These are phyloP conservation scores for Paecilomyces variotii DNA, from an alignment of 2,329 filamentous ascomycete species.

Conservation along the genomic window DNA sequence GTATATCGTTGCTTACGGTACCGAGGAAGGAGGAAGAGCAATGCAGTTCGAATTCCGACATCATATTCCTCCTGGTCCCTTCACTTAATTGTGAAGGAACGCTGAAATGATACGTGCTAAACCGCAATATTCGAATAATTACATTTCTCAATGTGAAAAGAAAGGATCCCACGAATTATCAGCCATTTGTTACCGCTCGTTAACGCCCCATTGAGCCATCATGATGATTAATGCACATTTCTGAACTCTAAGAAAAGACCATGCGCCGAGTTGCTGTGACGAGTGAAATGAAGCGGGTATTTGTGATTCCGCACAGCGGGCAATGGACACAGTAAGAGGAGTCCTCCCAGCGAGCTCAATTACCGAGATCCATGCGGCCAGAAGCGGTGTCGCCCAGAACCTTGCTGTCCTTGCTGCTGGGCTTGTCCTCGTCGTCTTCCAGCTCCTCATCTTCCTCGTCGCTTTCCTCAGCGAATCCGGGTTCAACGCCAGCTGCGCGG, in stretches of 20 bases:
- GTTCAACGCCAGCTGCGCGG: constrained; percentile 60
- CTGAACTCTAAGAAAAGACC: not conserved
- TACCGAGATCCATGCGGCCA: constrained; percentile 30
- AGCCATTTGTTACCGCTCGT: not conserved
- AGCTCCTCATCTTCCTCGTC: constrained; percentile 51
- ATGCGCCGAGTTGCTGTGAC: not conserved
- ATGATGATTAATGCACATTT: not conserved
- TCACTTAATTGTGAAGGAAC: not conserved
- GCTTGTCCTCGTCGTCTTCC: constrained; percentile 32
- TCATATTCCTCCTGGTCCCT: not conserved
- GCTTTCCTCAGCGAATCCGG: constrained; percentile 65
- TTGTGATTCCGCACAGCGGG: not conserved
- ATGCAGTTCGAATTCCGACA: not conserved
- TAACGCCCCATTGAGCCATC: not conserved
- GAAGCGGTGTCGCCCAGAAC: constrained; percentile 22
- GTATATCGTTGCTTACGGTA: too few relatives aligned
- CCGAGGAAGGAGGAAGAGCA: not conserved
- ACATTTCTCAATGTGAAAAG: not conserved
- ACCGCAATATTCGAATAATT: not conserved
- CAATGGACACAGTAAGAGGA: not conserved
- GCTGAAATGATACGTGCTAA: not conserved
- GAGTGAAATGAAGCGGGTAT: not conserved
- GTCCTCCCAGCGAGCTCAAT: constrained; percentile 13
- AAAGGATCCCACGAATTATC: not conserved
- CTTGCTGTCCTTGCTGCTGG: constrained; percentile 15